phyloP scores from a whole-genome alignment of 495 filamentous ascomycete genomes.

The Symbiotaphrina buchneri region DNA sequence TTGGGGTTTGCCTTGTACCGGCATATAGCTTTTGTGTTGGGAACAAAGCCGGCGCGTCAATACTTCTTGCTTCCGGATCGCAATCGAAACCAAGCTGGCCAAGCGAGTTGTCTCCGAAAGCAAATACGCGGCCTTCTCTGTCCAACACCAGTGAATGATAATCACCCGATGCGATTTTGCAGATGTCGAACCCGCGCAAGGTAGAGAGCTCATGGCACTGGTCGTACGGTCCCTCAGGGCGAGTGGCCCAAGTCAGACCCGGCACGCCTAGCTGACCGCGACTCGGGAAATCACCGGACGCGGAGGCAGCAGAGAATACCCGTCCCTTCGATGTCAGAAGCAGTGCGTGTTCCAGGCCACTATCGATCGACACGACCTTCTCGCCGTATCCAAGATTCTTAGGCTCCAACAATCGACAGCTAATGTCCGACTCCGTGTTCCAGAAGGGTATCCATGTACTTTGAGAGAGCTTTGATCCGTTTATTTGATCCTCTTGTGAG shows the following conservation, averaged over 20 bases:
- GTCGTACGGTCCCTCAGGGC: conserved; percentile 60
- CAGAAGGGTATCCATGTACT: conserved; percentile 62
- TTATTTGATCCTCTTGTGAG: conserved; percentile 41
- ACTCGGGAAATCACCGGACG: conserved; percentile 52
- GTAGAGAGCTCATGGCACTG: conserved; percentile 51
- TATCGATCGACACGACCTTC: conserved; percentile 44
- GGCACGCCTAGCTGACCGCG: conserved; percentile 74
- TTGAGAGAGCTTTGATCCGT: conserved; percentile 34
- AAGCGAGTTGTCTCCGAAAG: conserved; percentile 73
- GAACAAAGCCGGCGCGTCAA: conserved; percentile 46
- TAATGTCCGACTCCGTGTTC: conserved; percentile 29
- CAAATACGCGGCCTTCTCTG: conserved; percentile 51
- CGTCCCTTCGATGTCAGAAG: conserved; percentile 71
- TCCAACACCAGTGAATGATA: conserved; percentile 67
- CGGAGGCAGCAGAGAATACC: conserved; percentile 65
- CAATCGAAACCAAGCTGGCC: conserved; percentile 70
- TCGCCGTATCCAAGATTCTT: conserved; percentile 46
- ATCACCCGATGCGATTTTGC: conserved; percentile 61
- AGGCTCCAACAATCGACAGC: conserved; percentile 50
- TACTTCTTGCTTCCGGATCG: conserved; percentile 29
- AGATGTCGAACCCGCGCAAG: conserved; percentile 37
- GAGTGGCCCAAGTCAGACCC: conserved; percentile 54
- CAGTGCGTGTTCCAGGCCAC: conserved; percentile 66
- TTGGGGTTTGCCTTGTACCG: conserved; percentile 29
- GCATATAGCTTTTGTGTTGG: conserved; percentile 48